A percentile compares a stretch with the other conserved stretches of the same genome.
phyloP scores from a whole-genome alignment of 2,329 filamentous ascomycete species.

The Oidium heveae region DNA sequence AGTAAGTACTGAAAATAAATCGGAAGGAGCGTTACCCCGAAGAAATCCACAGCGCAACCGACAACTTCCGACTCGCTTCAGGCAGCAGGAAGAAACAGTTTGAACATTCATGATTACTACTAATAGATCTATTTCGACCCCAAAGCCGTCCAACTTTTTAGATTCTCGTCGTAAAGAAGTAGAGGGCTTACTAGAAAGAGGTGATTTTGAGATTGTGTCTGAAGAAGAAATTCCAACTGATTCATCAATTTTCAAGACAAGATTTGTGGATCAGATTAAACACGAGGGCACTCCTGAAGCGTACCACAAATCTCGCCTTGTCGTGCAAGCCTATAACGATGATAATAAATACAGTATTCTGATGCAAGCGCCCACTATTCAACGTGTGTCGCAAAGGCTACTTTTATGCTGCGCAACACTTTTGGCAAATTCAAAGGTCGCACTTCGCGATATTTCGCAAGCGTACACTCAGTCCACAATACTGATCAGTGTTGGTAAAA shows the following conservation, averaged over 20 bases:
- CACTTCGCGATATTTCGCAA: slow-evolving; percentile 1
- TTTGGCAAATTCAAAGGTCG: background rate
- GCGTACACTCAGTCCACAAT: background rate
- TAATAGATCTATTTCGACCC: background rate
- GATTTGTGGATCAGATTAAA: slow-evolving; percentile 5
- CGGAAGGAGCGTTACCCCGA: background rate
- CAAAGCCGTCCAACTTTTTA: background rate
- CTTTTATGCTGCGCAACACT: background rate
- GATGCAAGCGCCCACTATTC: slow-evolving; percentile 2
- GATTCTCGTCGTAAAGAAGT: background rate
- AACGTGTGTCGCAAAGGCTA: slow-evolving; percentile 1
- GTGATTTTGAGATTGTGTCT: background rate
- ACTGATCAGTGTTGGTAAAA: too few species aligned
- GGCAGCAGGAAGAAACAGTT: background rate
- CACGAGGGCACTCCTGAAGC: background rate
- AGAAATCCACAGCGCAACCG: background rate
- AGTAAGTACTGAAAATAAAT: too few species aligned
- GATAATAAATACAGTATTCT: slow-evolving; percentile 1
- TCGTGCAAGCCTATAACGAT: slow-evolving; percentile 2
- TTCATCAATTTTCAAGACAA: slow-evolving; percentile 1
- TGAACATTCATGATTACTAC: background rate
- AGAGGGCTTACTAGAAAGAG: background rate
- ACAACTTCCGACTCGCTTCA: background rate
- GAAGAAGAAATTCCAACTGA: background rate
- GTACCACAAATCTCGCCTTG: background rate